Evolutionary conservation across 352 stramenopile genomes (phyloP).

Genomic region (Saprolegnia parasitica): DNA sequence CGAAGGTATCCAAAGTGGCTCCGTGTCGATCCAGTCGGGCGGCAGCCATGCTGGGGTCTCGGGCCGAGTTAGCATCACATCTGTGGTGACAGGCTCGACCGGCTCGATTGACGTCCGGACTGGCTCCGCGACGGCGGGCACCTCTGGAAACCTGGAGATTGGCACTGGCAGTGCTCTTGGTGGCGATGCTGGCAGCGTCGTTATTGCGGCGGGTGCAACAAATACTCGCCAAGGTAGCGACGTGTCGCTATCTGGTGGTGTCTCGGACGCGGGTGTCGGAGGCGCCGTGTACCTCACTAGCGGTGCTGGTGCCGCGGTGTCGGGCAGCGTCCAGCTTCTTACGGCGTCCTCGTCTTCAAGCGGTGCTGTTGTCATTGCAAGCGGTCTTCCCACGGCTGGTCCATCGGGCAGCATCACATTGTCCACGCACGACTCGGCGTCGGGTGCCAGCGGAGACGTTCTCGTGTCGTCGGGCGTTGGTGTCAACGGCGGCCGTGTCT

Average conservation of each 20-base stretch:
- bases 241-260: neutral
- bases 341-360: neutral
- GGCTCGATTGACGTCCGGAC: neutral
- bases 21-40: neutral
- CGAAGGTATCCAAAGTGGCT: neutral
- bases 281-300: neutral
- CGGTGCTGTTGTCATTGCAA: neutral
- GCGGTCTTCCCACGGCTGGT: neutral
- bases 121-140: neutral
- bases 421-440: neutral
- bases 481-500: neutral
- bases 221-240: neutral
- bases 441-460: constrained; percentile 10
- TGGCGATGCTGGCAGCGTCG: neutral
- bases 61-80: neutral
- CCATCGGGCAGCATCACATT: constrained; percentile 11
- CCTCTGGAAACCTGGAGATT: neutral
- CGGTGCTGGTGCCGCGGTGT: neutral
- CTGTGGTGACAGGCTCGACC: neutral
- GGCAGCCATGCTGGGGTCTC: neutral
- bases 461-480: neutral
- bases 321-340: constrained; percentile 15
- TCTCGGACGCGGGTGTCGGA: neutral
- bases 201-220: neutral
- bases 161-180: neutral